These are phyloP conservation scores for Debaryomyces prosopidis DNA, from an alignment of 805 yeast genomes.

Conservation along the genomic window DNA sequence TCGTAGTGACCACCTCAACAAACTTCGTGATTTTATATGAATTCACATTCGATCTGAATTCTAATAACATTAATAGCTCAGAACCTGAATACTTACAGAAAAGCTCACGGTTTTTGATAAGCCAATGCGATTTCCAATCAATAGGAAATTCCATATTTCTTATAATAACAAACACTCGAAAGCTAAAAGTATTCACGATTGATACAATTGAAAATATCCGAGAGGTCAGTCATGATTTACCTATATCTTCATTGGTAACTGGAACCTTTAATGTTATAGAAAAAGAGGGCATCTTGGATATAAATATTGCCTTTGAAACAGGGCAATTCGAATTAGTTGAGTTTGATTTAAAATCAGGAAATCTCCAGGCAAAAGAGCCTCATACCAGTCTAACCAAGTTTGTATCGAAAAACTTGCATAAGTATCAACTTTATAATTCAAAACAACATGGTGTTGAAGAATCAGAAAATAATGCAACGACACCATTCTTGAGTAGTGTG, in stretches of 20 bases:
- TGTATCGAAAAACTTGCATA: slow-evolving; percentile 19
- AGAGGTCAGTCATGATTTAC: background rate
- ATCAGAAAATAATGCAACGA: slow-evolving; percentile 7
- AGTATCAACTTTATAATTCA: slow-evolving; percentile 21
- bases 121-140: slow-evolving; percentile 3
- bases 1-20: slow-evolving; percentile 3
- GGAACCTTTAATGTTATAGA: slow-evolving; percentile 1
- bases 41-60: background rate
- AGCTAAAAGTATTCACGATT: slow-evolving; percentile 1
- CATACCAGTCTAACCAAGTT: slow-evolving; percentile 15
- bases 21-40: slow-evolving; percentile 4
- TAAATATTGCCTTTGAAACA: slow-evolving; percentile 17
- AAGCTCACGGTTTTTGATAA: slow-evolving; percentile 7
- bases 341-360: slow-evolving; percentile 3
- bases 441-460: slow-evolving; percentile 6
- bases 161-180: slow-evolving; percentile 1
- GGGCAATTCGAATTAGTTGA: slow-evolving; percentile 18
- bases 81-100: background rate
- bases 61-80: background rate
- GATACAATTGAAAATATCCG: background rate
- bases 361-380: background rate
- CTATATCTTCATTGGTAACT: background rate
- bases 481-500: slow-evolving; percentile 18
- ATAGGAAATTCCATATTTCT: background rate
- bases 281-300: slow-evolving; percentile 1